A percentile compares a stretch with the other conserved stretches of the same genome.
Conservation (phyloP, 306 rosid genomes). For the Morella rubra region DNA sequence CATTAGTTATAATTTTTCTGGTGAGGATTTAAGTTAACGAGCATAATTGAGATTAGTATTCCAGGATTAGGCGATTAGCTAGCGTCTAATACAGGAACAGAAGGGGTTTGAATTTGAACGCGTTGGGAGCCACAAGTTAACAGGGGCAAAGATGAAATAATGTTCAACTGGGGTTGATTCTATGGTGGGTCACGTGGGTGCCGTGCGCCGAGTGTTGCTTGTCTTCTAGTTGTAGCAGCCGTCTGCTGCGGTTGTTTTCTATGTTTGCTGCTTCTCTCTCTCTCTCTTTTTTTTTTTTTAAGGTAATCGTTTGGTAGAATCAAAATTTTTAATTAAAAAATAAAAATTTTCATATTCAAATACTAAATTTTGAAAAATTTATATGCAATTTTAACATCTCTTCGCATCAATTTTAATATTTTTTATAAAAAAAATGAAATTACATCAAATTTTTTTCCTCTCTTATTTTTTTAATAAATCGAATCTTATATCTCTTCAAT, state of each 20-base stretch:
- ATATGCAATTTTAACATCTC: no score
- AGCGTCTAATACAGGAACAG: slow-evolving; percentile 19
- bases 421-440: no score
- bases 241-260: not conserved
- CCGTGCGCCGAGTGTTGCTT: not conserved
- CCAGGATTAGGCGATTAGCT: slow-evolving; percentile 1
- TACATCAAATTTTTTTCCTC: no score
- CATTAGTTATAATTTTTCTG: not conserved
- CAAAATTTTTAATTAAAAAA: no score
- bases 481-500: no score
- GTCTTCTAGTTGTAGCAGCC: not conserved
- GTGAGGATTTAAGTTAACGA: slow-evolving; percentile 11
- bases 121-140: not conserved
- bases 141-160: not conserved
- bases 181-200: not conserved
- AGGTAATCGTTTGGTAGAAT: no score
- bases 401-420: no score
- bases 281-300: not conserved
- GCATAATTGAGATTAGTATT: slow-evolving; percentile 24
- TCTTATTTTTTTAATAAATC: no score
- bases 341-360: no score
- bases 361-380: no score
- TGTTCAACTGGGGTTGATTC: slow-evolving; percentile 5
- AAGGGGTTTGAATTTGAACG: not conserved
- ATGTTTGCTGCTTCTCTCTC: not conserved